phyloP scores from a whole-genome alignment of 2,329 filamentous ascomycete genomes.

The Colletotrichum caudatum region DNA sequence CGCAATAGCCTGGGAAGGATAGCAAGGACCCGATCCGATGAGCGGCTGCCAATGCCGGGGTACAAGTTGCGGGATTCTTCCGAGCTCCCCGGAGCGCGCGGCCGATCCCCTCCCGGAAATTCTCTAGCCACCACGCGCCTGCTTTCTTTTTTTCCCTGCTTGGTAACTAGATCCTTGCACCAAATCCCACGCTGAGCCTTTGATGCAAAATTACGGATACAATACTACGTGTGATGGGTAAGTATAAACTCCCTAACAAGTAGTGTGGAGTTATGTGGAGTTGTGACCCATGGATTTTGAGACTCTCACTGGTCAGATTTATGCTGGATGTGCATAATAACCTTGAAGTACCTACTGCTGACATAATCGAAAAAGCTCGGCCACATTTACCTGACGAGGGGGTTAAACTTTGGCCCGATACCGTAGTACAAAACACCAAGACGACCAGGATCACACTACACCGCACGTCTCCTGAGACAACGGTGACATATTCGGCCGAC shows the following conservation, averaged over 20 bases:
- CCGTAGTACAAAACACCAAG: not conserved
- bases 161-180: constrained; percentile 24
- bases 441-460: not conserved
- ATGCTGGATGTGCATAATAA: too few relatives aligned
- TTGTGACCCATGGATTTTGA: too few relatives aligned
- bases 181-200: not conserved
- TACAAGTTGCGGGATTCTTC: constrained; percentile 28
- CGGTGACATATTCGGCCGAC: not conserved
- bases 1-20: not conserved
- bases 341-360: too few relatives aligned
- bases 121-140: not conserved
- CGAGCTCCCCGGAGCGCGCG: constrained; percentile 21
- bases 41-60: constrained; percentile 23
- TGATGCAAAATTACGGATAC: not conserved
- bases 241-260: too few relatives aligned
- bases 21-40: constrained; percentile 17
- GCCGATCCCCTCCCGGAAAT: constrained; percentile 18
- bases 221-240: too few relatives aligned
- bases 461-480: not conserved
- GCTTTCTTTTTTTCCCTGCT: constrained; percentile 29
- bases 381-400: too few relatives aligned
- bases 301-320: too few relatives aligned
- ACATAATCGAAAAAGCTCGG: too few relatives aligned
- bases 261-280: too few relatives aligned
- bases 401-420: too few relatives aligned